Conservation (phyloP, 495 filamentous ascomycete species). For the Neurospora sp. region DNA sequence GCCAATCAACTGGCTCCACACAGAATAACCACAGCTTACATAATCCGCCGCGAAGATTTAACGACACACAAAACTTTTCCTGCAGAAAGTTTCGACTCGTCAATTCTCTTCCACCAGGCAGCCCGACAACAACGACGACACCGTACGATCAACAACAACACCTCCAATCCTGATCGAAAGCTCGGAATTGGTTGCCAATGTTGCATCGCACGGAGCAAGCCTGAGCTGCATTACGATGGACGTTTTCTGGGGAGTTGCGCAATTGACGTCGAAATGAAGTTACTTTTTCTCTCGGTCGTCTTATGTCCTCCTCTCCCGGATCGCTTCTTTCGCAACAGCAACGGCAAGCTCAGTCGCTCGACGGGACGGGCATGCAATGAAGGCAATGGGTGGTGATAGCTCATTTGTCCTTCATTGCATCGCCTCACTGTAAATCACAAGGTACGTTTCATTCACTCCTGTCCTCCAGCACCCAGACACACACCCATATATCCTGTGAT, state of each 20-base stretch:
- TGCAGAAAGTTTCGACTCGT: neutral
- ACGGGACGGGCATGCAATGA: neutral
- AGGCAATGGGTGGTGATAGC: neutral
- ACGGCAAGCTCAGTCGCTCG: neutral
- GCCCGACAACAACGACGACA: neutral
- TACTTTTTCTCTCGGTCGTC: neutral
- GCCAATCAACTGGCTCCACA: neutral
- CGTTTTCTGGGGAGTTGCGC: neutral
- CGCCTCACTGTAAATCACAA: neutral
- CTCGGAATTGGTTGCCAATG: neutral
- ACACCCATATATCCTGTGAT: slow-evolving; percentile 9
- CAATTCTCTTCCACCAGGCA: neutral
- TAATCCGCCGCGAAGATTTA: neutral
- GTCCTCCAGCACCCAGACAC: neutral
- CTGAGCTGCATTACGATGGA: neutral
- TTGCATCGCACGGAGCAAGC: neutral
- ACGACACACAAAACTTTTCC: neutral
- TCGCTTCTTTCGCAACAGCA: neutral
- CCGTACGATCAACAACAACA: neutral
- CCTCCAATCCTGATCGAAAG: neutral
- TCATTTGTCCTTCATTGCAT: neutral
- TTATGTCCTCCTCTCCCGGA: neutral
- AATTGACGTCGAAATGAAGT: neutral
- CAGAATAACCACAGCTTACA: neutral
- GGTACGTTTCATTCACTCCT: neutral